Evolutionary conservation across 805 yeast species (phyloP), one percentile per base, ranked within the genome.

Genomic region (Candida sithepensis): DNA sequence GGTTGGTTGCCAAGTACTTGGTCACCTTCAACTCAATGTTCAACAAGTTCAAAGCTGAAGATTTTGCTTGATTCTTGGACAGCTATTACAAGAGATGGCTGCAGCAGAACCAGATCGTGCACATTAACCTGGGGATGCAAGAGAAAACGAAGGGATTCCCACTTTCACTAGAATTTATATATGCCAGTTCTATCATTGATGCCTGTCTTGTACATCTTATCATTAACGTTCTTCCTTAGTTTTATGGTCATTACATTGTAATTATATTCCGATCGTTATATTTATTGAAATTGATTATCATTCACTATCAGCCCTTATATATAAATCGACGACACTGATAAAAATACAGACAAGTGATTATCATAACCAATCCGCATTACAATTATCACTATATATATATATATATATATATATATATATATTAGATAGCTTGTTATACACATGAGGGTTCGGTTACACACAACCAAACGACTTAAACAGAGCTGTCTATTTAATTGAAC

Each of bases 81-180:
- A 62, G 75, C 40, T 94, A 94, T 67, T 92, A 91, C 64, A 72
- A 76, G 45, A 71, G 84, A 47, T 94, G 99, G 99, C 72, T 94
- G 48, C 99, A 94, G 63, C 67, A 77, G 8, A 73, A 77, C 46
- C 96, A 91, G 63, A 70, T 75, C 9, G 94, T 94, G 0, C 81
- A 81, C 21, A 70, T 88, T n/a, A 71, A 75, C 30, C 30, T 26
- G 30, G 12, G 12, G 30, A 26, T 26, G 12, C 30, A 26, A 26
- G 30, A 26, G 30, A 26, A 26, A 26, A 26, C 30, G 12, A 26
- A 26, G 30, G 30, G 10, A n/a, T 26, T 26, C 30, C 12, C 30
- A 26, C 30, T 26, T 26, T 26, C 30, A 8, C 10, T 26, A 26
- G 30, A 12, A 12, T 26, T 8, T 26, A 12, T 26, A 26, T 26